These are phyloP conservation scores for Solanum pennellii DNA, from an alignment of 257 asterid species.

Conservation along the genomic window DNA sequence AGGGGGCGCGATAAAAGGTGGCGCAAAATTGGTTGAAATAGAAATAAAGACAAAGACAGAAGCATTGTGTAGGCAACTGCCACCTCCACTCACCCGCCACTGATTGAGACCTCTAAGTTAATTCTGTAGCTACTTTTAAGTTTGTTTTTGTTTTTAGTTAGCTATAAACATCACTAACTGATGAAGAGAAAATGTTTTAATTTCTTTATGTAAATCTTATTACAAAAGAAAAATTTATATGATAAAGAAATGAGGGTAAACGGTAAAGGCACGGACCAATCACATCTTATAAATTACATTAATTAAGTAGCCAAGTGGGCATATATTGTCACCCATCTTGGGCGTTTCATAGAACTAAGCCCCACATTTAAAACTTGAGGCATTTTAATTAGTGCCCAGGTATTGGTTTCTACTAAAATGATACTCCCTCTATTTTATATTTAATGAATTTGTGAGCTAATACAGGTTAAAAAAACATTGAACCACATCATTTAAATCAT, in stretches of 20 bases:
- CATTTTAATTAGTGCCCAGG: too few relatives aligned
- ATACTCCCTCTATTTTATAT: background rate
- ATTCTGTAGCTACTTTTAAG: background rate
- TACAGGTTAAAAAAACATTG: too few relatives aligned
- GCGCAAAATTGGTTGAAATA: conserved; percentile 32
- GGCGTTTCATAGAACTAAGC: too few relatives aligned
- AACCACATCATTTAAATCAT: background rate
- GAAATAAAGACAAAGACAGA: background rate
- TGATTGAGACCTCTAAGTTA: conserved; percentile 34
- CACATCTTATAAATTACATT: background rate
- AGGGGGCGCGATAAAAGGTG: conserved; percentile 34
- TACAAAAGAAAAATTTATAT: background rate
- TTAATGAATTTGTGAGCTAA: too few relatives aligned
- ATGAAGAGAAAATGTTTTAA: background rate
- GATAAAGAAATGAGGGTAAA: background rate
- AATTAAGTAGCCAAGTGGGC: background rate
- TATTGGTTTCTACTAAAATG: background rate
- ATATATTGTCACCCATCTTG: too few relatives aligned
- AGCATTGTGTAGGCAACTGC: conserved; percentile 20
- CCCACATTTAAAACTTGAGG: too few relatives aligned
- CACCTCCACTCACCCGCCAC: conserved; percentile 34
- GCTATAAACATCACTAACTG: background rate
- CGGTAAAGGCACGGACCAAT: background rate
- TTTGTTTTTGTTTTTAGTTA: background rate
- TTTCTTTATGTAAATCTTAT: background rate